Base-by-base conservation (phyloP, 106 monocot genomes). In the Allium sativum region DNA sequence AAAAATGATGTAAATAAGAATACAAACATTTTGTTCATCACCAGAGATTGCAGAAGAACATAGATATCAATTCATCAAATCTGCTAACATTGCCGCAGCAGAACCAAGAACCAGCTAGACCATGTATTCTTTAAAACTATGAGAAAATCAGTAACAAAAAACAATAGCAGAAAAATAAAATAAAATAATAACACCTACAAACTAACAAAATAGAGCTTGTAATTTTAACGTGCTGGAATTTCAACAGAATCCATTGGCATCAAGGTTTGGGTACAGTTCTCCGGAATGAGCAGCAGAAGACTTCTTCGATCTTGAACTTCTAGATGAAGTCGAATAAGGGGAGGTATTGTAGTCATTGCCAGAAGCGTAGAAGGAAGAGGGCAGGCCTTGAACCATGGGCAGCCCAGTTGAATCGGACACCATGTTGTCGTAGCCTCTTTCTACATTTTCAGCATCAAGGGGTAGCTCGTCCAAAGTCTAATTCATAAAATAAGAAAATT, bases 391-490 rank as follows among this genome's bases (percentile, higher is more conserved):
- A 10, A 83, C 68, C 65, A 77, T 86, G 19, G 89, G 85, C 48
- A 89, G 66, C 19, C 89, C 89, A n/a, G 71, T 83, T 54, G 71
- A n/a, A 70, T 87, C 84, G 11, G 68, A n/a, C 11, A 76, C 85
- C 55, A 80, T 62, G 16, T 70, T 77, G 44, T 31, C 1, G 48
- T 84, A 90, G 21, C 90, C 95, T 64, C 84, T 96, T 50, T 87
- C 84, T 11, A 87, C 70, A 22, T 68, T 73, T 58, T 90, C 95
- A 4, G 87, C 87, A 63, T 96, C 95, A 40, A 90, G 72, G 13
- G 95, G 90, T 42, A 96, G 71, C 66, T 96, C 90, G 56, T 96
- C 90, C 71, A 90, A 66, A 43, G 90, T 90, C 95, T 96, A 56
- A 31, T 48, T 1, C 0, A 63, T 3, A 19, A 21, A 48, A 9